phyloP scores from a whole-genome alignment of 192 early-diverging fungal species.

The Thamnidium elegans region DNA sequence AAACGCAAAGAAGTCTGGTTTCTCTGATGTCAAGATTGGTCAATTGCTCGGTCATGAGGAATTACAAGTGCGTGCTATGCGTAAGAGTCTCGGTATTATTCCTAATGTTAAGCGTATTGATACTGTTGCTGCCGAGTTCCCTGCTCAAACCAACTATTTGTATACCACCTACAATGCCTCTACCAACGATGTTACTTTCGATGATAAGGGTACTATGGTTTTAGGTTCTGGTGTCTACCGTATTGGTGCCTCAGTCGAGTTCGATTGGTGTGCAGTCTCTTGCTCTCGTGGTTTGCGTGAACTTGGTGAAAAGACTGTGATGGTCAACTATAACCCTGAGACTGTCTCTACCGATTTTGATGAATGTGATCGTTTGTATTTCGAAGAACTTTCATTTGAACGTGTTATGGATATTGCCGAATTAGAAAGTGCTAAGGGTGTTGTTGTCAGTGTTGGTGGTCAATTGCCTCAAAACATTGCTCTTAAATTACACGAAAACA shows the following conservation, averaged over 20 bases:
- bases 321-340: conserved; percentile 99
- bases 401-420: conserved; percentile 96
- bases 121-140: conserved; percentile 90
- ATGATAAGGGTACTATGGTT: conserved; percentile 91
- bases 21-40: conserved; percentile 89
- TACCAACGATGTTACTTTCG: conserved; percentile 80
- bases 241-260: conserved; percentile 97
- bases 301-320: conserved; percentile 81
- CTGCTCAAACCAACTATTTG: conserved; percentile 93
- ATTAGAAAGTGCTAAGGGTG: conserved; percentile 76
- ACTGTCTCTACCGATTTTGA: conserved; percentile 98
- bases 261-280: conserved; percentile 89
- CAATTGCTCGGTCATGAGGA: conserved; percentile 43
- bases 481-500: conserved; percentile 67
- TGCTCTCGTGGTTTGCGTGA: conserved; percentile 81
- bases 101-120: conserved; percentile 95
- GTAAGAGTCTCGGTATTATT: conserved; percentile 72
- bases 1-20: conserved; percentile 82
- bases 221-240: conserved; percentile 97
- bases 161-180: conserved; percentile 98
- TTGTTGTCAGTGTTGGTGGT: conserved; percentile 90
- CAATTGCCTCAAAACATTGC: conserved; percentile 98
- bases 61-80: conserved; percentile 67
- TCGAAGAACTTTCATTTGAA: conserved; percentile 92
- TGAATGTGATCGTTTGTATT: conserved; percentile 98